phyloP scores from a whole-genome alignment of 148 eudicot species.

The Beta vulgaris region DNA sequence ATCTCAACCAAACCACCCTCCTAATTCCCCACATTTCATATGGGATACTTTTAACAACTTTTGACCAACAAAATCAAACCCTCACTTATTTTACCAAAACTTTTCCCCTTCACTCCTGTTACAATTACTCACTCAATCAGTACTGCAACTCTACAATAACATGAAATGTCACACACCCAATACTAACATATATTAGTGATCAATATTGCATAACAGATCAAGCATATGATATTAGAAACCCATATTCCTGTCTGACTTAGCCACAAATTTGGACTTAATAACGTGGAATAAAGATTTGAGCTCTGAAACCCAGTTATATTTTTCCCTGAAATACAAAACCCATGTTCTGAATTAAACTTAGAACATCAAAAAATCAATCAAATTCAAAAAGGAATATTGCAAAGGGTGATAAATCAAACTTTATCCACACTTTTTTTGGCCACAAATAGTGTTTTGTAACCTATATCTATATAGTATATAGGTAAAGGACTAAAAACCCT shows the following conservation, averaged over 20 bases:
- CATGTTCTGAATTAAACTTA: slow-evolving; percentile 11
- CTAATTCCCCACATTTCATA: slow-evolving; percentile 48
- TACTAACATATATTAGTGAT: slow-evolving; percentile 12
- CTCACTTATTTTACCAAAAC: neutral
- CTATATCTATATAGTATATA: slow-evolving; percentile 19
- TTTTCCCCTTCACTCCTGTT: slow-evolving; percentile 6
- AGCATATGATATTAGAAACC: slow-evolving; percentile 7
- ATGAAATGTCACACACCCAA: slow-evolving; percentile 11
- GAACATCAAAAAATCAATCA: slow-evolving; percentile 20
- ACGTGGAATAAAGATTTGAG: slow-evolving; percentile 1
- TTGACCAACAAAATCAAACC: neutral
- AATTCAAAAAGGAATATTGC: slow-evolving; percentile 5
- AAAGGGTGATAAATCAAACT: slow-evolving; percentile 24
- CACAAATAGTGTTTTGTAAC: slow-evolving; percentile 32
- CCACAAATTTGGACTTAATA: slow-evolving; percentile 8
- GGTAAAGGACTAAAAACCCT: slow-evolving; percentile 38
- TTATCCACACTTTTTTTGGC: slow-evolving; percentile 13
- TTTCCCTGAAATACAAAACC: slow-evolving; percentile 27
- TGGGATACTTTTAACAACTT: slow-evolving; percentile 14
- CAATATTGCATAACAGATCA: slow-evolving; percentile 25
- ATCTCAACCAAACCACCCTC: slow-evolving; percentile 73
- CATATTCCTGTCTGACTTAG: slow-evolving; percentile 4
- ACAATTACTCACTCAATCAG: slow-evolving; percentile 21
- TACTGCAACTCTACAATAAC: slow-evolving; percentile 9
- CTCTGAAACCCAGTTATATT: slow-evolving; percentile 20